Evolutionary conservation across 768 basidiomycete genomes (phyloP), one percentile per base, ranked within the genome.

Genomic region (Sistotremastrum suecicum): DNA sequence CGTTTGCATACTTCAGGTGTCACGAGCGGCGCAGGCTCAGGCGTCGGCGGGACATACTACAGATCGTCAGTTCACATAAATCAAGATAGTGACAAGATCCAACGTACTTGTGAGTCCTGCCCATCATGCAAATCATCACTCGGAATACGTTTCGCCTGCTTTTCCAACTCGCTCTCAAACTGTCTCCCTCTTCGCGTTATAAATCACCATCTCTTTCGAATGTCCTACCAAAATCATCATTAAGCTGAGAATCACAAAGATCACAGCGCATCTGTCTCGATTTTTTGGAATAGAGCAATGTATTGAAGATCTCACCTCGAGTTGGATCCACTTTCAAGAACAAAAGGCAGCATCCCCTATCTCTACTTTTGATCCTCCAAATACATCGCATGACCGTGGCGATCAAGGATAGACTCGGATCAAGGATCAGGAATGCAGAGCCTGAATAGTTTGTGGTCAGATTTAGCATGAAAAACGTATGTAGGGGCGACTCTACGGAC

Each of bases 281-380:
- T 20, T n/a, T 7, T 10, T 28, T 34, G 7, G 34, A 31, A 9
- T 33, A 28, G 37, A n/a, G n/a, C n/a, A n/a, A n/a, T n/a, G n/a
- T n/a, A n/a, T n/a, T n/a, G 30, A 8, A 31, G 48, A 64, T 42
- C 50, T 44, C 35, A 87, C 88, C 78, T 99, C 91, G 47, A 97
- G 80, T 53, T 80, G 75, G 61, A 95, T 91, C 91, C 92, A 98
- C 68, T 97, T 97, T 54, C 83, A 85, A 66, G 97, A 98, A 68
- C 95, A 95, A 59, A 97, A 68, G 5, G 83, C 80, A 84, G 85
- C 67, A 43, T 32, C 76, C n/a, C n/a, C n/a, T n/a, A n/a, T n/a
- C n/a, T n/a, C n/a, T n/a, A n/a, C n/a, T n/a, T n/a, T n/a, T n/a
- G n/a, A n/a, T n/a, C n/a, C n/a, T n/a, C n/a, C n/a, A n/a, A n/a